Percentiles rank a stretch among this genome's conserved stretches.
phyloP scores from a whole-genome alignment of 1,284 basidiomycete genomes.

The Athelia psychrophila region DNA sequence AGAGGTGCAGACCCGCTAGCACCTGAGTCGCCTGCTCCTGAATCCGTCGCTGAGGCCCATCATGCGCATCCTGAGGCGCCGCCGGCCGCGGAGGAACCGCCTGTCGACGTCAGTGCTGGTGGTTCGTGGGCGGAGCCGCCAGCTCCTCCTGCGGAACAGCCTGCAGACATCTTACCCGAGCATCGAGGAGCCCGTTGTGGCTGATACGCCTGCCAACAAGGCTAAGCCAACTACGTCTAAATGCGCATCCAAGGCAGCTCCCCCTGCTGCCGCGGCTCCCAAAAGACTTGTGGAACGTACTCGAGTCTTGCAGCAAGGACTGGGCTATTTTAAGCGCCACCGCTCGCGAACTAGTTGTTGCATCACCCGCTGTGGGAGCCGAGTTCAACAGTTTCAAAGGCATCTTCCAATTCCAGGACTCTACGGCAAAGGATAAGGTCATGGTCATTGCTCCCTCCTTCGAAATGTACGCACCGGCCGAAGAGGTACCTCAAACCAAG shows the following conservation, averaged over 20 bases:
- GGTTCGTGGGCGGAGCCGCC: background rate
- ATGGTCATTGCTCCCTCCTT: too few species aligned
- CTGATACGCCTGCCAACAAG: background rate
- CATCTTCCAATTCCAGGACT: too few species aligned
- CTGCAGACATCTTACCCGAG: too few species aligned
- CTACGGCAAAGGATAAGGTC: too few species aligned
- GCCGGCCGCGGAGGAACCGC: conserved; percentile 37
- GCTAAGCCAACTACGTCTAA: conserved; percentile 3
- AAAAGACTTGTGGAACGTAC: background rate
- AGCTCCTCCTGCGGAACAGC: background rate
- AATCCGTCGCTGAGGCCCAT: background rate
- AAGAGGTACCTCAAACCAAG: background rate
- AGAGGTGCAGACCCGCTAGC: background rate
- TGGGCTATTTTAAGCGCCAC: conserved; percentile 1
- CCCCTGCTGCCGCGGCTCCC: background rate
- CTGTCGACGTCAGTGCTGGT: background rate
- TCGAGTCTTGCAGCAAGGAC: conserved; percentile 2
- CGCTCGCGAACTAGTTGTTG: too few species aligned
- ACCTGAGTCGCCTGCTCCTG: background rate
- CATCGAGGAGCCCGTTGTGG: conserved; percentile 1
- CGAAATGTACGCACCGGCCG: too few species aligned
- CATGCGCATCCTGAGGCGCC: conserved; percentile 33
- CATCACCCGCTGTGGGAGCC: too few species aligned
- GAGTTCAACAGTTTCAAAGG: too few species aligned
- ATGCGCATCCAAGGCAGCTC: background rate